Base-by-base conservation (phyloP, 2,329 filamentous ascomycete genomes). In the Fusarium albosuccineum region DNA sequence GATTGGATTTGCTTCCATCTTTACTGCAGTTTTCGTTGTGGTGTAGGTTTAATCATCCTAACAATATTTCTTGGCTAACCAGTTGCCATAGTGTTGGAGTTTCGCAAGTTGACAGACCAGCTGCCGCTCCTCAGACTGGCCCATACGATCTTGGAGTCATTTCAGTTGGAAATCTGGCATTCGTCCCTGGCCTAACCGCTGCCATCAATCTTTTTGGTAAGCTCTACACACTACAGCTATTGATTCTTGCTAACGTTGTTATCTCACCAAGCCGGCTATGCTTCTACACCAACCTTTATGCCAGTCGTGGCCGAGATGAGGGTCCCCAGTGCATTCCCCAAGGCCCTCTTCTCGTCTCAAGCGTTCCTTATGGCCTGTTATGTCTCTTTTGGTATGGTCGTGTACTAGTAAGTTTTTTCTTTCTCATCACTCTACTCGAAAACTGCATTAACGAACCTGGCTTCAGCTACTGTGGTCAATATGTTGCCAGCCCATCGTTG, bases 401-500 rank as follows among this genome's bases (percentile, higher is more conserved):
- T 71, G 6, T 71, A 71, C 33, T 17, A 60, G 68, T 71, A 51
- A 57, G 66, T 14, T 0, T 11, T 13, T 9, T 5, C 9, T 4
- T 3, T 5, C 13, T 4, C 30, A 5, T 5, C n/a, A 22, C 17
- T 2, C 3, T 3, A 2, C 5, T 11, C 6, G 3, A 4, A 6
- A 33, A 9, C 8, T 27, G 22, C 5, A 14, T 2, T 1, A n/a
- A 6, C n/a, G 29, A 6, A 57, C 26, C 11, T 22, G 22, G 52
- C 13, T 27, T 22, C 70, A 78, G 77, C 54, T 82, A 74, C 63
- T 82, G 79, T 56, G 81, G 82, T 0, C 77, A 78, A 1, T 82
- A 78, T 56, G 79, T 83, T 3, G 77, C 81, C 0, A 82, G 79
- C 0, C 82, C 81, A 0, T 80, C 81, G 2, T 75, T 83, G 6